Evolutionary conservation across 1,284 basidiomycete species (phyloP), one percentile per base, ranked within the genome.

Genomic region (Melampsora larici-populina): DNA sequence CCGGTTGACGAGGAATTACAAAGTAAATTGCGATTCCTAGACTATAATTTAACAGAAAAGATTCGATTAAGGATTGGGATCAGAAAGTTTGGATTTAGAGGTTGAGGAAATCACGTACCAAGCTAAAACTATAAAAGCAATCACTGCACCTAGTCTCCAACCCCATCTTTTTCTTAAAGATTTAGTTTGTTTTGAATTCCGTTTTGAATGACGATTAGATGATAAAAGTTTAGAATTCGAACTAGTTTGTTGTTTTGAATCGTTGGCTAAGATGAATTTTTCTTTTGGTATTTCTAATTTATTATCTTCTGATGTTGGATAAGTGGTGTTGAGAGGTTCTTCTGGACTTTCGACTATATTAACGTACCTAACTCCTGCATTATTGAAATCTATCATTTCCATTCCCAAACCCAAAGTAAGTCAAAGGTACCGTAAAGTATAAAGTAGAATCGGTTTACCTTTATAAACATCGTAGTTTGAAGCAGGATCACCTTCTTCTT

Each of bases 401-500:
- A n/a, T n/a, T n/a, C n/a, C n/a, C n/a, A n/a, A n/a, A n/a, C n/a
- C n/a, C n/a, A 33, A 11, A n/a, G 26, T 31, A 26, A 26, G 64
- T n/a, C n/a, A 26, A 2, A 21, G 26, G 29, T 24, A n/a, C n/a
- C n/a, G n/a, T n/a, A 24, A 29, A 26, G 24, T 40, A 21, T 43
- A 8, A 2, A 17, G 21, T 21, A 21, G 18, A 0, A 31, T 24
- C 15, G 26, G 48, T 17, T 24, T 11, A 76, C 73, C 73, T 24
- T 76, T 76, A 51, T 76, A 76, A 21, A 76, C 73, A 40, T 76
- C 73, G 33, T 67, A 76, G 24, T 76, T 65, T 13, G 33, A 36
- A 17, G 73, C 26, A 21, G n/a, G 11, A n/a, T 55, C 62, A 4
- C 51, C 60, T 7, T 55, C 46, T 2, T 68, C 31, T 5, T 76